Evolutionary conservation across 2,329 filamentous ascomycete genomes (phyloP), one percentile per base, ranked within the genome.

Genomic region (Cladobotryum protrusum): DNA sequence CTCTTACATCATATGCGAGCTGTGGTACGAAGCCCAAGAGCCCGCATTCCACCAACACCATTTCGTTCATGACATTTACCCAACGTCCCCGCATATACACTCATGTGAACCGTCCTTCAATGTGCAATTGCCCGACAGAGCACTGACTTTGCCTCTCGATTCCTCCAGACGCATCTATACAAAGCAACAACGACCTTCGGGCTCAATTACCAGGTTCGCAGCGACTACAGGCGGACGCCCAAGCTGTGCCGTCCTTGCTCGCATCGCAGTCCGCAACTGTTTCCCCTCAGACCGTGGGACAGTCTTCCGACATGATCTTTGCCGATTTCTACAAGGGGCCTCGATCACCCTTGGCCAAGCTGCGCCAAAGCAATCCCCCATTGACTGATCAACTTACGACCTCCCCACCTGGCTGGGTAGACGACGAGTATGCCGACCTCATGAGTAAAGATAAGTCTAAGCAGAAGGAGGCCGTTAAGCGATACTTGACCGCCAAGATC

Each of bases 391-490:
- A 62, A 59, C 57, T 63, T 57, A 54, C 63, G 53, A 52, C 59
- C 48, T 47, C 52, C 49, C 56, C 60, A 53, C 62, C 60, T 49
- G 64, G 63, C 41, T 71, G 68, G 68, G 59, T 60, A n/a, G 62
- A 67, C 40, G 71, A 82, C 58, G 78, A 81, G 58, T 77, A 84
- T 53, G 73, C 78, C 17, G 82, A 85, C 59, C 71, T 85, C 5
- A 65, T 82, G 45, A 83, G 78, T 62, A 77, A 72, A 59, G 82
- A 85, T 61, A 84, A 83, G 62, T 54, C 65, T 20, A 82, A 77
- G 66, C 79, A 83, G 57, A 85, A 84, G 60, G 78, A 82, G 37
- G 82, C 82, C 12, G 76, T 85, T 34, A 78, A 72, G 59, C 75
- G 70, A 45, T 78, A 77, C 56, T 66, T 86, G 1, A 65, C 69